Conservation (phyloP, 768 basidiomycete genomes). For the Cyclocybe cylindracea region DNA sequence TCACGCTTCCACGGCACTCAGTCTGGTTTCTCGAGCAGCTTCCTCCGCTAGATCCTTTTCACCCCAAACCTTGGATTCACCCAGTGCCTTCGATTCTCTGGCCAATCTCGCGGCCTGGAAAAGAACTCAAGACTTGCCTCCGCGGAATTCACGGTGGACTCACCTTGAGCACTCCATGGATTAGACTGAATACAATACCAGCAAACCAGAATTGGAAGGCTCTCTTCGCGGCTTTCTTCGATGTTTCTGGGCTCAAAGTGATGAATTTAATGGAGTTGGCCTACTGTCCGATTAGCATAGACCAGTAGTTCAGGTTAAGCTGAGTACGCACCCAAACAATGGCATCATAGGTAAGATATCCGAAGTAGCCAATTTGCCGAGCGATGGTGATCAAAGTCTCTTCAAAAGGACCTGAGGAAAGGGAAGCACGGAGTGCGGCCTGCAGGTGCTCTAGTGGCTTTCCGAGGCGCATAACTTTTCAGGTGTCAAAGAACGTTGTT, state of each 20-base stretch:
- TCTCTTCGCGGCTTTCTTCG: slow-evolving; percentile 58
- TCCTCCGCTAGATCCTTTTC: slow-evolving; percentile 73
- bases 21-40: slow-evolving; percentile 62
- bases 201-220: slow-evolving; percentile 88
- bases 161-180: slow-evolving; percentile 71
- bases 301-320: neutral
- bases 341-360: slow-evolving; percentile 81
- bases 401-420: slow-evolving; percentile 51
- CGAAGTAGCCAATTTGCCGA: slow-evolving; percentile 87
- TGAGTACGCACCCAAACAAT: slow-evolving; percentile 73
- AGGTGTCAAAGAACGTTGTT: neutral
- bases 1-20: slow-evolving; percentile 57
- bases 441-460: slow-evolving; percentile 95
- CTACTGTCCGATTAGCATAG: slow-evolving; percentile 30
- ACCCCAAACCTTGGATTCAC: slow-evolving; percentile 42
- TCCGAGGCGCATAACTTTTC: slow-evolving; percentile 84
- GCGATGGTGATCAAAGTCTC: slow-evolving; percentile 81
- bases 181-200: slow-evolving; percentile 81
- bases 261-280: slow-evolving; percentile 70
- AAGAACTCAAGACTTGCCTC: neutral
- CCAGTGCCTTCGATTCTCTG: slow-evolving; percentile 57
- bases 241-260: slow-evolving; percentile 57
- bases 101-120: slow-evolving; percentile 60
- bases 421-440: slow-evolving; percentile 74
- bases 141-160: neutral